These are phyloP conservation scores for Dictyostelium capitatum DNA, from an alignment of 78 protist species.

Conservation along the genomic window DNA sequence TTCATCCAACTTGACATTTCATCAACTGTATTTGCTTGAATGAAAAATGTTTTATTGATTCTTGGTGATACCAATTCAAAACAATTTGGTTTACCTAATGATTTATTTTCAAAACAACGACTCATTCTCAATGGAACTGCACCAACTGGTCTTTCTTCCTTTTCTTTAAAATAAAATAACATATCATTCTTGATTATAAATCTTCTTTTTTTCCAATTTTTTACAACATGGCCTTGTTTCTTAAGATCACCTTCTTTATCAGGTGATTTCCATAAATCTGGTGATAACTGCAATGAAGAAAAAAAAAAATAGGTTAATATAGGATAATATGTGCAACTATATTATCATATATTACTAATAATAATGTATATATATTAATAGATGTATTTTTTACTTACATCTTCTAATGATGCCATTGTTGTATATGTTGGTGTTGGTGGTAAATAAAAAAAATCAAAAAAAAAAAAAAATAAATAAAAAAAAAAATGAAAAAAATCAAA, in stretches of 20 bases:
- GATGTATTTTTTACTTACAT: no score
- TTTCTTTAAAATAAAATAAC: constrained; percentile 71
- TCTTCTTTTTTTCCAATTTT: constrained; percentile 88
- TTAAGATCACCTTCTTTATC: constrained; percentile 84
- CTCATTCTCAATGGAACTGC: constrained; percentile 73
- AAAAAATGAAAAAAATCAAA: no score
- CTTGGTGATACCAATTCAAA: constrained; percentile 81
- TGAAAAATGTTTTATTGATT: constrained; percentile 82
- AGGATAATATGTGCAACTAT: no score
- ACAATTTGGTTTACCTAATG: constrained; percentile 66
- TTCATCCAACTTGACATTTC: constrained; percentile 78
- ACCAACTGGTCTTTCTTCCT: constrained; percentile 67
- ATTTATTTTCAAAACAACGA: constrained; percentile 25
- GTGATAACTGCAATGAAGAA: constrained; percentile 3
- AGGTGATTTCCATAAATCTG: constrained; percentile 74
- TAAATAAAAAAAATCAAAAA: no score
- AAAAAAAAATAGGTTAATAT: no score
- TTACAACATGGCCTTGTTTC: constrained; percentile 88
- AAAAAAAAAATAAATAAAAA: no score
- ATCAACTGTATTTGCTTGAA: constrained; percentile 45
- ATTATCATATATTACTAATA: no score
- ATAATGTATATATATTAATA: no score
- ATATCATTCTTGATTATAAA: constrained; percentile 82
- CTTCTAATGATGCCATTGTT: no score
- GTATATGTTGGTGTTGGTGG: no score